Evolutionary conservation across 2,329 filamentous ascomycete species (phyloP).

Genomic region (Penicillium sp.): DNA sequence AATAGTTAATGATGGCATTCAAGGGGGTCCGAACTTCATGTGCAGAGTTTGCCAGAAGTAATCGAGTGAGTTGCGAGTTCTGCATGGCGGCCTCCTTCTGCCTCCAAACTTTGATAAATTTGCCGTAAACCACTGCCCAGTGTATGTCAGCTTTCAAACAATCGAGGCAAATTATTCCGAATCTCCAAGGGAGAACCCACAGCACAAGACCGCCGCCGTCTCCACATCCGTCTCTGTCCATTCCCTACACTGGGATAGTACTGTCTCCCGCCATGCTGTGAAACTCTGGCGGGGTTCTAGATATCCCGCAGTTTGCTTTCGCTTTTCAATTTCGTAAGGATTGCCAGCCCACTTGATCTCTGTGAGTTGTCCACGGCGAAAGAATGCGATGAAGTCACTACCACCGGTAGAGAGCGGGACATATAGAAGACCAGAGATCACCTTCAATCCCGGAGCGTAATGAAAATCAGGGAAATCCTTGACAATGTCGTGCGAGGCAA

Average conservation of each 20-base stretch:
- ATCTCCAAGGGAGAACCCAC: neutral
- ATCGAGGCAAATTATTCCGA: neutral
- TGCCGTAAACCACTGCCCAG: constrained; percentile 61
- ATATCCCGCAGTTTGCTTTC: constrained; percentile 64
- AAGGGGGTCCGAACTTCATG: constrained; percentile 85
- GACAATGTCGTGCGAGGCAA: constrained; percentile 66
- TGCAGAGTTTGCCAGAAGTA: constrained; percentile 77
- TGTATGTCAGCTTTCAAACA: neutral
- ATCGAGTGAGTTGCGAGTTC: constrained; percentile 66
- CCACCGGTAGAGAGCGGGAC: constrained; percentile 70
- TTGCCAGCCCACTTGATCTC: constrained; percentile 66
- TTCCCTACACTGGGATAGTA: constrained; percentile 72
- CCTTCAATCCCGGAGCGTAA: constrained; percentile 69
- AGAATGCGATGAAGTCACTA: constrained; percentile 81
- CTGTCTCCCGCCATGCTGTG: constrained; percentile 69
- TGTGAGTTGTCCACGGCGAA: constrained; percentile 69
- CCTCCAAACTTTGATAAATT: constrained; percentile 86
- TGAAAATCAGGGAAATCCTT: constrained; percentile 71
- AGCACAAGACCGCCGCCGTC: constrained; percentile 74
- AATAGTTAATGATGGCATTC: constrained; percentile 89
- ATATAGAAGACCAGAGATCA: constrained; percentile 69
- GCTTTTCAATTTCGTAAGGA: constrained; percentile 57
- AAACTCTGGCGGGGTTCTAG: constrained; percentile 76
- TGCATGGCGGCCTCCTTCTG: constrained; percentile 80
- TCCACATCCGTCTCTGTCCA: constrained; percentile 86